A percentile compares a stretch with the other conserved stretches of the same genome.
Evolutionary conservation across 1,284 basidiomycete species (phyloP).

Genomic region (Naganishia sp.): DNA sequence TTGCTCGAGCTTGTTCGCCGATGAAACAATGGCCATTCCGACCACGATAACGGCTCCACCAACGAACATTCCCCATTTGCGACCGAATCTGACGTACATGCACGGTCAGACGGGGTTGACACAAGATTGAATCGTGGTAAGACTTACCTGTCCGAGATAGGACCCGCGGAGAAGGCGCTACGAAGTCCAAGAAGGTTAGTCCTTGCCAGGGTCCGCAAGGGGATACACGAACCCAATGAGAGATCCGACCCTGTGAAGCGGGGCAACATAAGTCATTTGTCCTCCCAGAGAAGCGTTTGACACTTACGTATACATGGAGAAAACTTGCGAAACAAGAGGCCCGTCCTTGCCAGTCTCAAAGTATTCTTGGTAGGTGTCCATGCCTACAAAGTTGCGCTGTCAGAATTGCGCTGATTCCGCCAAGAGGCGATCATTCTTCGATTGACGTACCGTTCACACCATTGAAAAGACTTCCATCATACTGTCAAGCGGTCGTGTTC

Average conservation of each 20-base stretch:
- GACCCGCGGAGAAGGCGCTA: slow-evolving; percentile 46
- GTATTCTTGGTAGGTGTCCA: slow-evolving; percentile 26
- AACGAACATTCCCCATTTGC: slow-evolving; percentile 60
- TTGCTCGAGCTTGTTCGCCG: slow-evolving; percentile 42
- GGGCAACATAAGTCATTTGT: too few species aligned
- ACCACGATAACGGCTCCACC: slow-evolving; percentile 55
- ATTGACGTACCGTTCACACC: slow-evolving; percentile 18
- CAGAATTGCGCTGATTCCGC: background rate
- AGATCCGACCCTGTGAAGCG: slow-evolving; percentile 3
- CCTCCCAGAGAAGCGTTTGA: background rate
- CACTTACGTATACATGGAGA: background rate
- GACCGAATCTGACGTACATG: slow-evolving; percentile 56
- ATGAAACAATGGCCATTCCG: slow-evolving; percentile 47
- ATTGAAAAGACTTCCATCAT: slow-evolving; percentile 32
- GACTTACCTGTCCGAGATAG: slow-evolving; percentile 37
- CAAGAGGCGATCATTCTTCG: background rate
- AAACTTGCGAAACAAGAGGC: slow-evolving; percentile 26
- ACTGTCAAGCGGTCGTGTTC: background rate
- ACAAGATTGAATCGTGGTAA: background rate
- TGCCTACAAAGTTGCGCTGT: background rate
- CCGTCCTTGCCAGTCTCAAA: slow-evolving; percentile 26
- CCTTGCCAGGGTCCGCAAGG: too few species aligned
- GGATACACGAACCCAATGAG: slow-evolving; percentile 35
- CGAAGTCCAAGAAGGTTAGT: too few species aligned
- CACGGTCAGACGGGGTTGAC: background rate